These are phyloP conservation scores for Cucurbita maxima DNA, from an alignment of 306 rosid genomes.

Conservation along the genomic window DNA sequence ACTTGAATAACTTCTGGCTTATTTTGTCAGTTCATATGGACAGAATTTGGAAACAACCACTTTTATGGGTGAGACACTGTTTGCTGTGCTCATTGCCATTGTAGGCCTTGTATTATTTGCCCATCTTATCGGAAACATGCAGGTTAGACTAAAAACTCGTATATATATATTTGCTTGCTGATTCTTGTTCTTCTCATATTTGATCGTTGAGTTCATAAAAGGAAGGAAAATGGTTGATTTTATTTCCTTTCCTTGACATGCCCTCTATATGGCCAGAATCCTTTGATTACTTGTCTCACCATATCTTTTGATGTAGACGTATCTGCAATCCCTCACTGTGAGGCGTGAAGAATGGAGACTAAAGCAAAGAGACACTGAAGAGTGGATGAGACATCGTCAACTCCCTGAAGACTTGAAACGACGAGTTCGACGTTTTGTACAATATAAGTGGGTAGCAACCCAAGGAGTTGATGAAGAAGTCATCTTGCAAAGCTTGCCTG, in stretches of 20 bases:
- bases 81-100: constrained; percentile 88
- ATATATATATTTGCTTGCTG: no score
- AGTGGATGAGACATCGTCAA: constrained; percentile 99
- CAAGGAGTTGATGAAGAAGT: constrained; percentile 92
- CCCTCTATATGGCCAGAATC: not conserved
- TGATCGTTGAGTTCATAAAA: not conserved
- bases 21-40: constrained; percentile 77
- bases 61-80: constrained; percentile 83
- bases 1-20: not conserved
- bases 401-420: constrained; percentile 79
- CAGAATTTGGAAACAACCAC: constrained; percentile 78
- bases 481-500: constrained; percentile 67
- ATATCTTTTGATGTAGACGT: constrained; percentile 31
- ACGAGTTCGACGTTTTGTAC: constrained; percentile 74
- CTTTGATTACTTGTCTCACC: not conserved
- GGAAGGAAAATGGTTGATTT: not conserved
- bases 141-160: constrained; percentile 19
- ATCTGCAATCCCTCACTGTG: constrained; percentile 85
- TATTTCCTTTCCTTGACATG: not conserved
- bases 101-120: constrained; percentile 89
- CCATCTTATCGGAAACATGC: constrained; percentile 97
- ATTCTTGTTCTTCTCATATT: no score
- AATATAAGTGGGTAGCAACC: constrained; percentile 89
- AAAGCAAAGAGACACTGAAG: constrained; percentile 87
- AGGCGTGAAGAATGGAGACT: constrained; percentile 99